Evolutionary conservation across 2,329 filamentous ascomycete genomes (phyloP).

Genomic region (Penicillium sp.): DNA sequence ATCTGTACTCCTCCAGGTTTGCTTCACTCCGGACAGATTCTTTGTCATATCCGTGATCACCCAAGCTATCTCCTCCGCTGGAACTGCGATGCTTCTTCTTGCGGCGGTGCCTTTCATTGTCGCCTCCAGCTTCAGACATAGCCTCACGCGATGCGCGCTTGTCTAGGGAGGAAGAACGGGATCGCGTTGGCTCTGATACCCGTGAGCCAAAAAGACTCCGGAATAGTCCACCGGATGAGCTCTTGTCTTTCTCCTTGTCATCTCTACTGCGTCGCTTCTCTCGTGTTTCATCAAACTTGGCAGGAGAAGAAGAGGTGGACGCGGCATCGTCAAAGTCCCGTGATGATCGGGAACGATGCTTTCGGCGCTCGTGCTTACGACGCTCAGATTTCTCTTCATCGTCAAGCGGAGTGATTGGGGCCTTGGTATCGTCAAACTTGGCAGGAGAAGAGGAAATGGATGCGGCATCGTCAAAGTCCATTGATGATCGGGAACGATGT

Average conservation of each 20-base stretch:
- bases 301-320: conserved; percentile 34
- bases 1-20: conserved; percentile 31
- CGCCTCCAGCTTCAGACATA: conserved; percentile 35
- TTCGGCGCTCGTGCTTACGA: conserved; percentile 17
- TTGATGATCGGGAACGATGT: not conserved
- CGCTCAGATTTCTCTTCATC: conserved; percentile 25
- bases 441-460: conserved; percentile 35
- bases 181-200: conserved; percentile 29
- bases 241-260: conserved; percentile 31
- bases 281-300: conserved; percentile 28
- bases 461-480: conserved; percentile 34
- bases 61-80: conserved; percentile 41
- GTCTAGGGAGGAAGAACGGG: conserved; percentile 25
- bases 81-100: conserved; percentile 40
- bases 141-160: conserved; percentile 29
- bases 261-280: conserved; percentile 32
- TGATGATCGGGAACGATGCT: conserved; percentile 23
- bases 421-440: conserved; percentile 23
- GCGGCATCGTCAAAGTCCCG: conserved; percentile 32
- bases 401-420: conserved; percentile 15
- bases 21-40: conserved; percentile 36
- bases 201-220: conserved; percentile 38
- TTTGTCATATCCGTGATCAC: conserved; percentile 44
- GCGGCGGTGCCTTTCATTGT: conserved; percentile 41
- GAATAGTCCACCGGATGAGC: conserved; percentile 29